Evolutionary conservation across 169 alveolate species (phyloP).

Genomic region (Besnoitia besnoiti): DNA sequence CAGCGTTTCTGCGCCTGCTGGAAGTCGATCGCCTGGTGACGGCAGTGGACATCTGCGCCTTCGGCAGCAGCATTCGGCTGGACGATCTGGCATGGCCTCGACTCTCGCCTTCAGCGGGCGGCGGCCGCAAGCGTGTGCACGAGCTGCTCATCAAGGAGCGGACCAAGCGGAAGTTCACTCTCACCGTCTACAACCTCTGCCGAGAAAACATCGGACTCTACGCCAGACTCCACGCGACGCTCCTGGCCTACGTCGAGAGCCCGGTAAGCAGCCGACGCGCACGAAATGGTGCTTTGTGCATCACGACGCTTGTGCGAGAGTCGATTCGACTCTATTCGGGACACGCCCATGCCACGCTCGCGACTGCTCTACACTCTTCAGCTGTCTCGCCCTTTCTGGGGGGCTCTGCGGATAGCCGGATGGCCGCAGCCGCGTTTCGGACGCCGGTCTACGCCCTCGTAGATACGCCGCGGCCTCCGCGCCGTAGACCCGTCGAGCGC

Average conservation of each 20-base stretch:
- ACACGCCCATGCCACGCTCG: too few relatives aligned
- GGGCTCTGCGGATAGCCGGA: too few relatives aligned
- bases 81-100: slow-evolving; percentile 50
- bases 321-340: too few relatives aligned
- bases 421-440: too few relatives aligned
- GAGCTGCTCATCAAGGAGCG: slow-evolving; percentile 62
- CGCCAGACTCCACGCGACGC: slow-evolving; percentile 58
- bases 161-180: slow-evolving; percentile 57
- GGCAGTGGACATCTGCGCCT: slow-evolving; percentile 46
- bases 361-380: too few relatives aligned
- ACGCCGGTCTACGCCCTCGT: too few relatives aligned
- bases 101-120: slow-evolving; percentile 20
- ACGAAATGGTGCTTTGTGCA: not conserved
- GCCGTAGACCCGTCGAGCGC: too few relatives aligned
- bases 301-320: not conserved
- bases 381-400: too few relatives aligned
- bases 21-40: slow-evolving; percentile 42
- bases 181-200: slow-evolving; percentile 44
- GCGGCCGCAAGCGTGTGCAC: slow-evolving; percentile 37
- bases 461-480: too few relatives aligned
- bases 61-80: slow-evolving; percentile 33
- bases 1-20: slow-evolving; percentile 53
- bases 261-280: not conserved
- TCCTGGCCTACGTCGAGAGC: slow-evolving; percentile 36
- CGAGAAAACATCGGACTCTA: slow-evolving; percentile 58